phyloP scores from a whole-genome alignment of 2,329 filamentous ascomycete genomes.

The Penicillium sp. region DNA sequence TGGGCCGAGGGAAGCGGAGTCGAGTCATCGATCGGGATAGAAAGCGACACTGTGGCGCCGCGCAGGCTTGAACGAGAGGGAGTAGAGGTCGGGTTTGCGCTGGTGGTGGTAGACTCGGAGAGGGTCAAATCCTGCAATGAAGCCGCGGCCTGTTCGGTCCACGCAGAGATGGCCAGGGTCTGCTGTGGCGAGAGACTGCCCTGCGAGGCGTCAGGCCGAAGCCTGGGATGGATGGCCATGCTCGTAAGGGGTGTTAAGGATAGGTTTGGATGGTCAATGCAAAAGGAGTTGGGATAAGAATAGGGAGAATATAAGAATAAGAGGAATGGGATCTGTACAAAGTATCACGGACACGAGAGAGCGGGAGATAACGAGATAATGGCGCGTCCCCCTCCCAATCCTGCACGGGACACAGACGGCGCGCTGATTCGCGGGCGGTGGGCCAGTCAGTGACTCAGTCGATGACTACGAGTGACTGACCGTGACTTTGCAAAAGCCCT shows the following conservation, averaged over 20 bases:
- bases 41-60: constrained; percentile 65
- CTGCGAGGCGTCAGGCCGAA: constrained; percentile 29
- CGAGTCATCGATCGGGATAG: constrained; percentile 73
- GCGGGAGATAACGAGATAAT: constrained; percentile 22
- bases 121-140: constrained; percentile 41
- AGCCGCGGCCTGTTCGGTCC: constrained; percentile 56
- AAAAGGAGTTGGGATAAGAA: constrained; percentile 2
- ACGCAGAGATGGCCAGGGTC: constrained; percentile 65
- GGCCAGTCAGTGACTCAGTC: not conserved
- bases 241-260: not conserved
- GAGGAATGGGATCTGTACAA: not conserved
- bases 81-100: constrained; percentile 56
- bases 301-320: constrained; percentile 10
- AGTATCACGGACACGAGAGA: constrained; percentile 9
- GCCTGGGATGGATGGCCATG: constrained; percentile 49
- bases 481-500: constrained; percentile 14
- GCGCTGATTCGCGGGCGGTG: constrained; percentile 26
- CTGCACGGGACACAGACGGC: constrained; percentile 22
- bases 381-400: constrained; percentile 14
- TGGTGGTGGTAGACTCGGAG: constrained; percentile 27
- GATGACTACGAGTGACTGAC: not conserved
- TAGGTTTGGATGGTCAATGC: not conserved
- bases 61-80: constrained; percentile 47
- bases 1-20: constrained; percentile 32
- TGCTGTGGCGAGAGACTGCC: constrained; percentile 39